These are phyloP conservation scores for Xylariales sp. DNA, from an alignment of 2,329 filamentous ascomycete genomes.

Conservation along the genomic window DNA sequence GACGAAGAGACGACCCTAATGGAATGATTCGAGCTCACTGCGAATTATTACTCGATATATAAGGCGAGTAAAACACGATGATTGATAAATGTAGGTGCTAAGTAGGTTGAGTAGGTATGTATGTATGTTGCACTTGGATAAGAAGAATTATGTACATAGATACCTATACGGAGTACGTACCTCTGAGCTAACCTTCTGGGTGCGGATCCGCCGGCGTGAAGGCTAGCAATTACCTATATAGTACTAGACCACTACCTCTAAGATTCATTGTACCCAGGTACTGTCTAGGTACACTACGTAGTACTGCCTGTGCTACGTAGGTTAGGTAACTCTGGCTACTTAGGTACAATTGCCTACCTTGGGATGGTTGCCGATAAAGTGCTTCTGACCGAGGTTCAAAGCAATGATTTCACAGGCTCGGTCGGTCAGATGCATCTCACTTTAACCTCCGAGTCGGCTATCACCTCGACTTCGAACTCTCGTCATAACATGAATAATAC, in stretches of 20 bases:
- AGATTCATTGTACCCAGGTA: neutral
- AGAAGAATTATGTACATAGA: too few species aligned
- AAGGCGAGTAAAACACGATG: neutral
- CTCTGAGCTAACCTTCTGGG: too few species aligned
- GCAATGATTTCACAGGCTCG: conserved; percentile 39
- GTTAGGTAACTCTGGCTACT: too few species aligned
- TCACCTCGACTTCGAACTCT: conserved; percentile 30
- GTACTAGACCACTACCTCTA: neutral
- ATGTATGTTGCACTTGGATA: too few species aligned
- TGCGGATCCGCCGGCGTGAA: too few species aligned
- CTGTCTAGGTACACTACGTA: neutral
- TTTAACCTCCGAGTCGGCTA: conserved; percentile 34
- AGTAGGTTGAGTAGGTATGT: too few species aligned
- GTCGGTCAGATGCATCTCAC: conserved; percentile 30
- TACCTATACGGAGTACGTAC: too few species aligned
- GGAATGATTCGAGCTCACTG: neutral
- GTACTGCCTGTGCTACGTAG: neutral
- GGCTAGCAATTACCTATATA: neutral
- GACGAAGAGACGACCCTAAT: conserved; percentile 3
- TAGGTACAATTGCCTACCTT: neutral
- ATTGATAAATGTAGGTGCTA: neutral
- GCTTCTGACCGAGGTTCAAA: conserved; percentile 48
- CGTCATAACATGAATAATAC: conserved; percentile 26
- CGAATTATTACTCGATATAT: neutral
- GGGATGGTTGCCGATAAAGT: conserved; percentile 6